A percentile compares a stretch with the other conserved stretches of the same genome.
Conservation (phyloP, 2,329 filamentous ascomycete species). For the Colletotrichum cereale region DNA sequence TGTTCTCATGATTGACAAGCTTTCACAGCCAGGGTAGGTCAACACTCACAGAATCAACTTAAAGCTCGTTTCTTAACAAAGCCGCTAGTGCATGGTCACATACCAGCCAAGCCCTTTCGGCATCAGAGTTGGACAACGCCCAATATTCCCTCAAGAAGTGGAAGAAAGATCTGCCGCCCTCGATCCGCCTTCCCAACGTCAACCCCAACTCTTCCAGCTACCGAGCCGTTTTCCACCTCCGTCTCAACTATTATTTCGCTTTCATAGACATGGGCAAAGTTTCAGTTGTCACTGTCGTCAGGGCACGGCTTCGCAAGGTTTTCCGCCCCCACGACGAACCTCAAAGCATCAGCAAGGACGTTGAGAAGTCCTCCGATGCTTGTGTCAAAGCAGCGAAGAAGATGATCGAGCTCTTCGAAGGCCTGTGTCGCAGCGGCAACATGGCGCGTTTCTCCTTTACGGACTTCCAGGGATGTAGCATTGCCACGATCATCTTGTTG, state of each 20-base stretch:
- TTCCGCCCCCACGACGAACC: slow-evolving; percentile 32
- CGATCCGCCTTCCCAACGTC: slow-evolving; percentile 47
- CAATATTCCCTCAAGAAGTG: slow-evolving; percentile 48
- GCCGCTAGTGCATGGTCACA: background rate
- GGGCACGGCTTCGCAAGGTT: slow-evolving; percentile 43
- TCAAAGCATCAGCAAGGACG: slow-evolving; percentile 20
- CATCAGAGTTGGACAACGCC: background rate
- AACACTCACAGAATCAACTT: background rate
- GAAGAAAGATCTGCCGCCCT: slow-evolving; percentile 47
- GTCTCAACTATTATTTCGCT: slow-evolving; percentile 53
- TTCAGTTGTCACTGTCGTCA: slow-evolving; percentile 49
- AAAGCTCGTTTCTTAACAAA: background rate
- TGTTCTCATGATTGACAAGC: slow-evolving; percentile 48
- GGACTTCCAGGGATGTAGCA: slow-evolving; percentile 55
- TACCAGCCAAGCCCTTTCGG: background rate
- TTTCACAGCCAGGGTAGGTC: slow-evolving; percentile 45
- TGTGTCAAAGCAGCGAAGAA: slow-evolving; percentile 51
- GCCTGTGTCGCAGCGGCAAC: slow-evolving; percentile 45
- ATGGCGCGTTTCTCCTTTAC: slow-evolving; percentile 54
- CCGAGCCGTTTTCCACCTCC: slow-evolving; percentile 51
- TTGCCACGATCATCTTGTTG: slow-evolving; percentile 52
- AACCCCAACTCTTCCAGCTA: slow-evolving; percentile 47
- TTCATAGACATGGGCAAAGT: slow-evolving; percentile 53
- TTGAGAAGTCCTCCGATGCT: slow-evolving; percentile 42
- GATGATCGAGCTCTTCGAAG: slow-evolving; percentile 49